Evolutionary conservation across 768 basidiomycete genomes (phyloP), one percentile per base, ranked within the genome.

Genomic region (Amanita exitialis): DNA sequence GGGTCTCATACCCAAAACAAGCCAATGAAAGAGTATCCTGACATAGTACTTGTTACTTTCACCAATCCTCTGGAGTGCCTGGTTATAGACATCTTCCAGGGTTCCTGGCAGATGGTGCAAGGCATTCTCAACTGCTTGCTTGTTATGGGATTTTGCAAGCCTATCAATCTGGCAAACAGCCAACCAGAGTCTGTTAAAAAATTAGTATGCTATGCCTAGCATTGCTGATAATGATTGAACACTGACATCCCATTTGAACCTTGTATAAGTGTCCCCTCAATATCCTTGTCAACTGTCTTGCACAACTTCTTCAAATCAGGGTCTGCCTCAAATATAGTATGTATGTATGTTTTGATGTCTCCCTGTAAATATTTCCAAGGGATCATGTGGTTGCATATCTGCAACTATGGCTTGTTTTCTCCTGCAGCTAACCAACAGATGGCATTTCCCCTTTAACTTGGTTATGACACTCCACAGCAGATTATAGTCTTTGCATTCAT

Each of bases 151-250:
- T 2, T 47, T 20, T 3, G 43, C 44, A 3, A 64, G 47, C 38
- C 49, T 43, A 16, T 52, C 54, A 16, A 64, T 27, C 41, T 63
- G 62, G 27, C 55, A 62, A 3, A 49, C 13, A 15, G 62, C 56
- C 53, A 58, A 61, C 3, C 57, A 55, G 49, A 61, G 64, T 53
- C 63, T 64, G 10, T 12, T 35, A 9, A 35, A 12, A 3, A 12
- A 35, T 3, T 35, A 12, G 10, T 12, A 5, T 12, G 10, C 5
- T 15, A 12, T 35, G 10, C 3, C n/a, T 32, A 32, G 5, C 30
- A 35, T 35, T 12, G n/a, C 3, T 9, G n/a, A 3, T 12, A 3
- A 35, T 35, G 35, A 3, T 5, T 35, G 3, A 3, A 35, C 35
- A 35, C n/a, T 6, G 5, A 35, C 35, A 35, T 35, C n/a, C 35